Percentiles rank a stretch among this genome's conserved stretches.
phyloP scores from a whole-genome alignment of 2,329 filamentous ascomycete genomes.

The Elsinoe ampelina region DNA sequence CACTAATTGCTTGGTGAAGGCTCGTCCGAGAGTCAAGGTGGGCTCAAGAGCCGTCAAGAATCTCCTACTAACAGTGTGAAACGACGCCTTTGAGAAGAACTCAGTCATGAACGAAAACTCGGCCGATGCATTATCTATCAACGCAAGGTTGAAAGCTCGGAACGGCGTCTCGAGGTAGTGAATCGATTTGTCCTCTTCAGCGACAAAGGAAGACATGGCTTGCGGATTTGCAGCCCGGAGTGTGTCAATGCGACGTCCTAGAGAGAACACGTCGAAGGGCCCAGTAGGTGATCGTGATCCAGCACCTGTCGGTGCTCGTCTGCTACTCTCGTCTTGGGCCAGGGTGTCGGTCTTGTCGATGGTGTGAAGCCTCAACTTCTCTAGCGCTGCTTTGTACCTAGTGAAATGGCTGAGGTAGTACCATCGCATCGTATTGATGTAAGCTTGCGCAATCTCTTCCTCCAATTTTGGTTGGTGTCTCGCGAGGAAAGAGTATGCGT shows the following conservation, averaged over 20 bases:
- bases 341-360: constrained; percentile 78
- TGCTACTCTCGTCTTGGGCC: constrained; percentile 51
- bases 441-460: constrained; percentile 83
- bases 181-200: constrained; percentile 75
- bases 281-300: constrained; percentile 44
- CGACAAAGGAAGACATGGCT: constrained; percentile 77
- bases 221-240: constrained; percentile 63
- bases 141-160: constrained; percentile 84
- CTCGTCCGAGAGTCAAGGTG: constrained; percentile 74
- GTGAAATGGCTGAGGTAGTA: constrained; percentile 90
- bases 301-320: constrained; percentile 43
- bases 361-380: constrained; percentile 72
- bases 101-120: constrained; percentile 90
- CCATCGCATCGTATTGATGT: constrained; percentile 98
- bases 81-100: constrained; percentile 76
- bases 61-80: constrained; percentile 67
- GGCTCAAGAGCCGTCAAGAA: constrained; percentile 85
- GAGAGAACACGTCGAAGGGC: constrained; percentile 76
- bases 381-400: constrained; percentile 73
- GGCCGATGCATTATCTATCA: constrained; percentile 86
- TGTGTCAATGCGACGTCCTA: constrained; percentile 78
- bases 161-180: constrained; percentile 90
- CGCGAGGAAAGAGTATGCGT: constrained; percentile 76
- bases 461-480: constrained; percentile 74
- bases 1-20: constrained; percentile 65